These are phyloP conservation scores for Auriscalpium vulgare DNA, from an alignment of 768 basidiomycete genomes.

Conservation along the genomic window DNA sequence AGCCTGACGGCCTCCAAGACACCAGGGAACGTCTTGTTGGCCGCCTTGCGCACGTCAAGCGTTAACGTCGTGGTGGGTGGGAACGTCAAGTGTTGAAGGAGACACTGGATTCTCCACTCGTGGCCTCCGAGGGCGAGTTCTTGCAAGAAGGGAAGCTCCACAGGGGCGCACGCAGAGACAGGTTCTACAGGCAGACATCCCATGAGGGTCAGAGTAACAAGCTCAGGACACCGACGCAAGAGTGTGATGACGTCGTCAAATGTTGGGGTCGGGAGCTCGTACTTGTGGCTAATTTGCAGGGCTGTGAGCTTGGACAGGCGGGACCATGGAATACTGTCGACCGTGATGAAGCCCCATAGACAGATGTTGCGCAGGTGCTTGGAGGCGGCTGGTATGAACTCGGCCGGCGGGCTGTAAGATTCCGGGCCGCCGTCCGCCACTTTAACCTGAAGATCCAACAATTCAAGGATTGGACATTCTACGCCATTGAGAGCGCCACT, in stretches of 20 bases:
- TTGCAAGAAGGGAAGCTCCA: background rate
- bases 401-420: background rate
- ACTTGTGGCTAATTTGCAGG: background rate
- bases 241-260: background rate
- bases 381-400: background rate
- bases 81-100: background rate
- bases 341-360: background rate
- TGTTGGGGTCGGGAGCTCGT: background rate
- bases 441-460: background rate
- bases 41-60: background rate
- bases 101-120: background rate
- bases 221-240: background rate
- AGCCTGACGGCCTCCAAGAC: background rate
- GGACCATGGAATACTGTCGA: background rate
- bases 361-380: background rate
- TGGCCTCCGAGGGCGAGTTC: background rate
- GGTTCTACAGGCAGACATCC: background rate
- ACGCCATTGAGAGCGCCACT: background rate
- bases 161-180: background rate
- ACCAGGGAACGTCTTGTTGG: too few species aligned
- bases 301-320: background rate
- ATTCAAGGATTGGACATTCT: background rate
- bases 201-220: background rate
- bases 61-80: background rate
- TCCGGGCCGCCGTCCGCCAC: background rate